Base-by-base conservation (phyloP, 495 filamentous ascomycete species). In the Talaromyces proteolyticus region DNA sequence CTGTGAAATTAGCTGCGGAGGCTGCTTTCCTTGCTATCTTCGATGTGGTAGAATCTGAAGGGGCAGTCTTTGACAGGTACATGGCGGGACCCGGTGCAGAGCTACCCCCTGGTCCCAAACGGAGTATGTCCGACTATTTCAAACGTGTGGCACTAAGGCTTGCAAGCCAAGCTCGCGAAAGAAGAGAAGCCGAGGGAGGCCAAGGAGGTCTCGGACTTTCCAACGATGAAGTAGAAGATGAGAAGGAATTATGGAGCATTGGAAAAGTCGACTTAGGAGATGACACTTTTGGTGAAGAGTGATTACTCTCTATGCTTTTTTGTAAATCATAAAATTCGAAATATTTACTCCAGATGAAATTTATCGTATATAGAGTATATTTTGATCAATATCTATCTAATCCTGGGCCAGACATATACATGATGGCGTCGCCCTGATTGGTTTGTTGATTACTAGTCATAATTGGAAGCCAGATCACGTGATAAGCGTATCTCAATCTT, bases 41-140 rank as follows among this genome's bases (percentile, higher is more conserved):
- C 70, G 79, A 80, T 2, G 91, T 97, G 1, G 89, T 91, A 1
- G 88, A 96, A 22, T 80, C 85, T 49, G 93, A 96, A 55, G 75
- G 74, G 36, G 84, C 83, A 53, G 84, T 96, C 19, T 97, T 96
- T 58, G 92, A 98, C 49, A 90, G 90, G 73, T 98, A 90, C 59
- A 82, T 97, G 64, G 68, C 78, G 4, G 78, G 77, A 12, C 69
- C 79, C 26, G 78, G 82, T 17, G 57, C 70, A 44, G 81, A 79
- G 0, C 65, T 95, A 26, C 71, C 79, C 3, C 72, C 86, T 0
- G 83, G 77, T 7, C 79, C 78, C 24, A 94, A 94, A 77, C 72
- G 93, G 49, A 91, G 87, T 62, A 96, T 97, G 88, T 80, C 85
- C 40, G 93, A 98, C 58, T 98, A 98, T 69, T 97, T 97, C 71